A percentile compares a stretch with the other conserved stretches of the same genome.
phyloP scores from a whole-genome alignment of 805 yeast species.

The Yarrowia deformans region DNA sequence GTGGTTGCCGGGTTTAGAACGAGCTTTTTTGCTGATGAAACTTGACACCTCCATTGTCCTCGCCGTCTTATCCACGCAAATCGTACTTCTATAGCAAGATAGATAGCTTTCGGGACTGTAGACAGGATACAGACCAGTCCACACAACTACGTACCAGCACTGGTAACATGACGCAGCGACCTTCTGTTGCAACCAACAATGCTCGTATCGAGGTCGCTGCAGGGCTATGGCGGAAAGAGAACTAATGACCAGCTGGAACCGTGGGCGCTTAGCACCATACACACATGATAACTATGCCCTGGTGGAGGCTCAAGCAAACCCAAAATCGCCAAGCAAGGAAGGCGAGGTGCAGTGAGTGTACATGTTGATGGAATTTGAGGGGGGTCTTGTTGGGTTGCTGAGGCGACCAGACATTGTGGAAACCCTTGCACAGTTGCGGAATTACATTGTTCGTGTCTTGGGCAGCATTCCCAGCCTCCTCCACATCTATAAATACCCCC shows the following conservation, averaged over 20 bases:
- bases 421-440: too few relatives aligned
- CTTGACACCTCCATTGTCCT: too few relatives aligned
- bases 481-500: neutral
- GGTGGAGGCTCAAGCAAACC: neutral
- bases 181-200: too few relatives aligned
- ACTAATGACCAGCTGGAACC: neutral
- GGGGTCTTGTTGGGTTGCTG: neutral
- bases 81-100: too few relatives aligned
- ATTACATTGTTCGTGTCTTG: too few relatives aligned
- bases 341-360: neutral
- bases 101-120: too few relatives aligned
- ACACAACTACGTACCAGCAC: too few relatives aligned
- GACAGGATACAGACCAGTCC: neutral
- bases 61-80: neutral
- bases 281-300: conserved; percentile 15
- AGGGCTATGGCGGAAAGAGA: neutral
- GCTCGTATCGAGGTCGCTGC: neutral
- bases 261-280: neutral
- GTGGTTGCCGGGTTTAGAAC: neutral
- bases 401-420: too few relatives aligned
- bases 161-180: too few relatives aligned
- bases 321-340: conserved; percentile 5
- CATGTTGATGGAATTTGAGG: too few relatives aligned
- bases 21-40: neutral
- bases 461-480: too few relatives aligned